These are phyloP conservation scores for Talaromyces pinophilus DNA, from an alignment of 2,329 filamentous ascomycete species.

Conservation along the genomic window DNA sequence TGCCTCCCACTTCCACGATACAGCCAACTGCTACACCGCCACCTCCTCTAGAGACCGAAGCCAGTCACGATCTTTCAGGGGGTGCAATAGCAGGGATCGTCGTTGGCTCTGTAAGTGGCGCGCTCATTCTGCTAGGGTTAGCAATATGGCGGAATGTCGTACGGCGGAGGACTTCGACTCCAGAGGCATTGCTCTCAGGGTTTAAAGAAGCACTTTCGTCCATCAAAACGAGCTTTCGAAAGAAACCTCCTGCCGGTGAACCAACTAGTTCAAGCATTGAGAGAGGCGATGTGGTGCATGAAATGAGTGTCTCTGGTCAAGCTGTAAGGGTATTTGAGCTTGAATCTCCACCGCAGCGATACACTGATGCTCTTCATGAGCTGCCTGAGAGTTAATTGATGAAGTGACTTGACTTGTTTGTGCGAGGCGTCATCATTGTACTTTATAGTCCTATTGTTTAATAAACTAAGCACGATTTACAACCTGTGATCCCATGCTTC, in stretches of 20 bases:
- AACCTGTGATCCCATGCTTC: background rate
- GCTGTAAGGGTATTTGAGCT: background rate
- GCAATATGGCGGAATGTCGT: background rate
- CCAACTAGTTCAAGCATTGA: background rate
- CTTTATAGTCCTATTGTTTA: background rate
- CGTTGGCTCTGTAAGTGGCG: background rate
- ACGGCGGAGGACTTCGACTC: background rate
- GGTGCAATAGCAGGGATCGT: background rate
- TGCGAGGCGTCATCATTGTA: background rate
- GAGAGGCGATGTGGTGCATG: background rate
- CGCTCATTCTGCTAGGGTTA: background rate
- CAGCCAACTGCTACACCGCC: background rate
- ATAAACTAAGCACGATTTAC: background rate
- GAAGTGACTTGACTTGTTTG: background rate
- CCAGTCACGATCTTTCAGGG: background rate
- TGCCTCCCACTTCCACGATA: background rate
- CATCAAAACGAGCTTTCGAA: background rate
- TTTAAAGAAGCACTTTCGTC: background rate
- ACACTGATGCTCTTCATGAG: background rate
- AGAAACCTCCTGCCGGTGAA: background rate
- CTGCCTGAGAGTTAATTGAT: background rate
- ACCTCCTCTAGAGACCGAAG: background rate
- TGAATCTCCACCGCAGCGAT: background rate
- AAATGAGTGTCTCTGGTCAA: background rate
- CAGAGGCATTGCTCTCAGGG: background rate